Evolutionary conservation across 257 asterid species (phyloP), one percentile per base, ranked within the genome.

Genomic region (Henckelia pumila): DNA sequence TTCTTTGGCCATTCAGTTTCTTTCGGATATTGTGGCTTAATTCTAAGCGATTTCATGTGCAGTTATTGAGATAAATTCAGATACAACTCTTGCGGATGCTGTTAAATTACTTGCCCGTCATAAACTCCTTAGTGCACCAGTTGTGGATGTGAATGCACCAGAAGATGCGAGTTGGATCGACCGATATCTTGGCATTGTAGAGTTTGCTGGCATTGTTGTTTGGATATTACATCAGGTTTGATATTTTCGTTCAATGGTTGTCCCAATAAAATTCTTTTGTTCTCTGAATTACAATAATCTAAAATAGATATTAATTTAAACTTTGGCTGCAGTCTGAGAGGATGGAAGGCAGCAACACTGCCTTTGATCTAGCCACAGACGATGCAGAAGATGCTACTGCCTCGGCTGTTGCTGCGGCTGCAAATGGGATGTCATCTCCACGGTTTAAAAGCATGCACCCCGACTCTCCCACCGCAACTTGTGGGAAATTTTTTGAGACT

Each of bases 141-240:
- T 94, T 66, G 91, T 91, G 73, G 96, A 94, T 76, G 95, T 87
- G 28, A 76, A 71, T 7, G 97, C 99, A n/a, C 81, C 97, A 0
- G 96, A 85, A 25, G 99, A 94, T 76, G 95, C 99, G 13, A 88
- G 89, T 65, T 94, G 99, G 99, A 88, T 94, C 28, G 99, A 94
- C 69, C 82, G 97, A 77, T 94, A 94, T 80, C 75, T 94, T 1
- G 99, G 99, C 59, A 78, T 94, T 21, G 95, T 87, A 25, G 99
- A 94, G 73, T 94, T 91, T 75, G 99, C 99, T 1, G 99, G 99
- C 77, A 94, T 94, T 71, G 99, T 85, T 21, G 99, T 94, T 0
- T 94, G 96, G 96, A 94, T 89, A 62, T 83, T 94, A 19, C 96
- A 91, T 73, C 99, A 91, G 99, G 99, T 91, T 56, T 37, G 63